Conservation (phyloP, 2,329 filamentous ascomycete species). For the Colletotrichum sp. region DNA sequence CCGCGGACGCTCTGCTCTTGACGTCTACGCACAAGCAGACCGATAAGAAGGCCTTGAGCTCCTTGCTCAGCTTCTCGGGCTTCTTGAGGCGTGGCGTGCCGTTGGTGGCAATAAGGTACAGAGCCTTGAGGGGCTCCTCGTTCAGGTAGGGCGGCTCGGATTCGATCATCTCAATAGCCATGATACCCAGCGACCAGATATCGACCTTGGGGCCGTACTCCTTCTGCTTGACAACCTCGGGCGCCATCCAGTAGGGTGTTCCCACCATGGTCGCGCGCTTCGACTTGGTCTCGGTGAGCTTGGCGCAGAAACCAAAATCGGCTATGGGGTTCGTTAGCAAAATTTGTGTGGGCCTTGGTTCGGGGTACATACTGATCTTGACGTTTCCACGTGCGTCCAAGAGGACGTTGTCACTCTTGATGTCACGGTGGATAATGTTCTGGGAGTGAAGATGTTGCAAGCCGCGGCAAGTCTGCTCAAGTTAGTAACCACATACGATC, state of each 20-base stretch:
- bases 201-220: constrained; percentile 98
- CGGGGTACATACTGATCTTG: constrained; percentile 83
- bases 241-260: constrained; percentile 99
- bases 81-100: constrained; percentile 97
- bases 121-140: constrained; percentile 94
- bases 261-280: constrained; percentile 99
- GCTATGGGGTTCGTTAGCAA: constrained; percentile 59
- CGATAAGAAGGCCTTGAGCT: constrained; percentile 95
- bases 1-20: constrained; percentile 88
- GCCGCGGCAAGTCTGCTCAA: constrained; percentile 84
- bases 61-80: constrained; percentile 96
- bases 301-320: constrained; percentile 99
- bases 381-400: constrained; percentile 94
- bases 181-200: constrained; percentile 98
- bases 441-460: constrained; percentile 93
- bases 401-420: constrained; percentile 98
- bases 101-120: constrained; percentile 98
- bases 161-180: constrained; percentile 99
- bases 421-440: constrained; percentile 98
- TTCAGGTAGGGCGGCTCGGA: constrained; percentile 97
- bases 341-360: not conserved
- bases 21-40: constrained; percentile 98
- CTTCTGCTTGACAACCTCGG: constrained; percentile 99
- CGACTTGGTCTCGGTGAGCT: constrained; percentile 93
- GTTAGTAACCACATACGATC: constrained; percentile 23